Evolutionary conservation across 768 basidiomycete genomes (phyloP), one percentile per base, ranked within the genome.

Genomic region (Amanita inopinata): DNA sequence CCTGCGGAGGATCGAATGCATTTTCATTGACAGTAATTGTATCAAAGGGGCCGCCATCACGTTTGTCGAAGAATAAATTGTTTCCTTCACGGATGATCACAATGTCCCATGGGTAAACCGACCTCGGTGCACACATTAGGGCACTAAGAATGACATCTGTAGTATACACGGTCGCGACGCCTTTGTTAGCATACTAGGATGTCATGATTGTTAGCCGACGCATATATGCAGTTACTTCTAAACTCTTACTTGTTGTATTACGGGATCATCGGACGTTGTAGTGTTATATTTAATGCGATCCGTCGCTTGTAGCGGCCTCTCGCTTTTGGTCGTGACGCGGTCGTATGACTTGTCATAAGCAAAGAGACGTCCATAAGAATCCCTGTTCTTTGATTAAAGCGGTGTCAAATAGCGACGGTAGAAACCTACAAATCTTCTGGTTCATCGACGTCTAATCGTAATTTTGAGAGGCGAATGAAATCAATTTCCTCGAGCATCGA

Each of bases 11-110:
- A 63, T 99, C 96, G 1, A 83, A 74, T 3, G 96, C 91, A 59
- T 99, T 98, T 69, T 99, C 96, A 64, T 99, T 98, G 55, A 99
- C 96, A 12, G 93, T 96, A 45, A 97, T 83, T 27, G 85, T 93
- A 62, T 99, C 91, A 55, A 97, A 96, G 2, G 93, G 88, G 43
- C 94, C 93, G 11, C 92, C 93, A 58, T 92, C 89, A 46, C 96
- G 86, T 66, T 98, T 98, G 71, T 99, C 96, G 50, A 99, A 77
- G 73, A 86, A 98, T 6, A 99, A 66, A 57, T 81, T 87, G 67
- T 91, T 81, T 31, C 91, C 93, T 57, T 96, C 91, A 22, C 90
- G 83, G 22, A 89, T 72, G 52, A 98, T 84, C 48, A 99, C 86
- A 40, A 99, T 92, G 57, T 99, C 96, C 96, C 96, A 99, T 3